These are phyloP conservation scores for Boletus sensibilis DNA, from an alignment of 768 basidiomycete species.

Conservation along the genomic window DNA sequence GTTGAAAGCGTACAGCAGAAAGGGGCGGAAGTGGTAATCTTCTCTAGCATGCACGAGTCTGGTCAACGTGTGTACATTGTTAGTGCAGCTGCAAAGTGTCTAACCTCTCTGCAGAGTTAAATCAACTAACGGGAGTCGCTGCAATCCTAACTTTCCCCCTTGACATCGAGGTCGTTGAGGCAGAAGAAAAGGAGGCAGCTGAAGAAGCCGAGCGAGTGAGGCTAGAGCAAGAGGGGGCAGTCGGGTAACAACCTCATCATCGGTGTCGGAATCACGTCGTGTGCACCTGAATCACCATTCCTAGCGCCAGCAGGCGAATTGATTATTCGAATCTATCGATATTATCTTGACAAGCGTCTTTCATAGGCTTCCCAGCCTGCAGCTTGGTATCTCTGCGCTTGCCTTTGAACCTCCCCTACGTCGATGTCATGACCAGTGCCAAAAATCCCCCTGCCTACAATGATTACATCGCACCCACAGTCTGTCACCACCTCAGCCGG, in stretches of 20 bases:
- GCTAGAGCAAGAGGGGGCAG: conserved; percentile 7
- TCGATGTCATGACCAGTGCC: conserved; percentile 51
- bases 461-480: conserved; percentile 91
- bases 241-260: not conserved
- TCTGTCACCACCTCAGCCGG: conserved; percentile 79
- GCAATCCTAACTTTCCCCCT: conserved; percentile 95
- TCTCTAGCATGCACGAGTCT: conserved; percentile 99
- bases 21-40: conserved; percentile 92
- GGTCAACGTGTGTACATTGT: conserved; percentile 77
- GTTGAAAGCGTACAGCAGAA: conserved; percentile 87
- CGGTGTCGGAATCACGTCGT: not conserved
- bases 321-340: not conserved
- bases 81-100: not conserved
- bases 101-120: conserved; percentile 65
- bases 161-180: conserved; percentile 93
- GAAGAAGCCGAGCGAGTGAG: conserved; percentile 37
- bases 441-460: conserved; percentile 95
- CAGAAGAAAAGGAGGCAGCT: conserved; percentile 78
- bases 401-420: conserved; percentile 42
- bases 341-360: conserved; percentile 40
- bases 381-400: conserved; percentile 79
- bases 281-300: not conserved
- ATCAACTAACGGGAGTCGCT: conserved; percentile 91
- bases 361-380: conserved; percentile 94
- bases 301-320: not conserved